Percentiles rank a stretch among this genome's conserved stretches.
These are phyloP conservation scores for Pleurotus tuoliensis DNA, from an alignment of 768 basidiomycete genomes.

Conservation along the genomic window DNA sequence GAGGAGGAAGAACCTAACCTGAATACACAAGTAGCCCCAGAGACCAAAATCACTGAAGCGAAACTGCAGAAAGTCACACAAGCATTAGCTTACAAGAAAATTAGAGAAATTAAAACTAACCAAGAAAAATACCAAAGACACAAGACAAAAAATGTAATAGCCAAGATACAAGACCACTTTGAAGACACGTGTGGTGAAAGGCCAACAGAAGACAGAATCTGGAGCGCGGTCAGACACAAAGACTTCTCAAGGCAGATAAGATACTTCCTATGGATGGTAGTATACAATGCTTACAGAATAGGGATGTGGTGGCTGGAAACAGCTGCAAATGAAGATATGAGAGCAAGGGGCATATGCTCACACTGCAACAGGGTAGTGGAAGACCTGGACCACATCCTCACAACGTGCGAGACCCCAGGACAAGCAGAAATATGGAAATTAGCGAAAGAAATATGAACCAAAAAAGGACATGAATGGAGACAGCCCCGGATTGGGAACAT, in stretches of 20 bases:
- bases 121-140: background rate
- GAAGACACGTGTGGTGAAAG: background rate
- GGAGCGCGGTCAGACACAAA: conserved; percentile 9
- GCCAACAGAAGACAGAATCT: conserved; percentile 8
- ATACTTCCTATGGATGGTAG: conserved; percentile 18
- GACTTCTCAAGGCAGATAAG: conserved; percentile 8
- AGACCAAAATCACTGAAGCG: conserved; percentile 10
- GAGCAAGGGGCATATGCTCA: conserved; percentile 13
- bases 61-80: conserved; percentile 15
- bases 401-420: conserved; percentile 17
- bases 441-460: conserved; percentile 14
- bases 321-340: conserved; percentile 7
- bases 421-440: conserved; percentile 20
- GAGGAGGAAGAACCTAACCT: too few relatives aligned
- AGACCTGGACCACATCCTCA: conserved; percentile 26
- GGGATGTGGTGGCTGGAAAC: conserved; percentile 20
- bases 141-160: background rate
- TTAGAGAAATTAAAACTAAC: conserved; percentile 1
- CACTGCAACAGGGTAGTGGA: conserved; percentile 15
- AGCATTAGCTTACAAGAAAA: conserved; percentile 11
- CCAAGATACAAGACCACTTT: background rate
- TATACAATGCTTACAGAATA: conserved; percentile 19
- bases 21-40: too few relatives aligned
- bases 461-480: conserved; percentile 3
- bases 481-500: conserved; percentile 12